Percentiles rank a stretch among this genome's conserved stretches.
Conservation (phyloP, 805 yeast species). For the Pichia sporocuriosa region DNA sequence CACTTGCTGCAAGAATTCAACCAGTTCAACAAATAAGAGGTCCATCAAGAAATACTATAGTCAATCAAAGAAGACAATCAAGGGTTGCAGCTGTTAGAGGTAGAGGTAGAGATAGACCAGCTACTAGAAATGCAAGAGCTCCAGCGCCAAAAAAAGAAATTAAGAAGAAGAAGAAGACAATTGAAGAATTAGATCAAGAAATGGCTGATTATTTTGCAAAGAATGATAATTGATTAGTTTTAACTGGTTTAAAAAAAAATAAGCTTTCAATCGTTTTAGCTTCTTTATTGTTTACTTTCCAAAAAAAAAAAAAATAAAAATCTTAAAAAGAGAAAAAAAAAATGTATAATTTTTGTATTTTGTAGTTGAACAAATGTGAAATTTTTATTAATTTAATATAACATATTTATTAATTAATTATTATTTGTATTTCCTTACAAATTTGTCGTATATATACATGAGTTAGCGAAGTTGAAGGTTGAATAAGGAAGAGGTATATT, state of each 20-base stretch:
- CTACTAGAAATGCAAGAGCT: slow-evolving; percentile 6
- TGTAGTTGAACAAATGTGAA: neutral
- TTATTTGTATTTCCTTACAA: too few relatives aligned
- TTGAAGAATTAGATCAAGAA: slow-evolving; percentile 94
- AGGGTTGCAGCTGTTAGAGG: slow-evolving; percentile 31
- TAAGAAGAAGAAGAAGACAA: slow-evolving; percentile 58
- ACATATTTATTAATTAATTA: neutral
- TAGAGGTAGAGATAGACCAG: slow-evolving; percentile 33
- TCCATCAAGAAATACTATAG: too few relatives aligned
- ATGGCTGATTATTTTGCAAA: slow-evolving; percentile 92
- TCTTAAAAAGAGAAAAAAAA: too few relatives aligned
- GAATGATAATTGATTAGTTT: slow-evolving; percentile 24
- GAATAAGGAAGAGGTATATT: too few relatives aligned
- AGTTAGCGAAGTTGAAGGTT: too few relatives aligned
- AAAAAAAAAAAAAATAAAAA: too few relatives aligned
- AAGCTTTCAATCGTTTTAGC: neutral
- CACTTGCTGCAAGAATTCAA: slow-evolving; percentile 66
- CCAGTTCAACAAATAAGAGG: too few relatives aligned
- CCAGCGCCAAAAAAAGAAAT: slow-evolving; percentile 29
- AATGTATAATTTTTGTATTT: too few relatives aligned
- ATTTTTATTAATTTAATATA: neutral
- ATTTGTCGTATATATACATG: neutral
- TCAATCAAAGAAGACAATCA: slow-evolving; percentile 24
- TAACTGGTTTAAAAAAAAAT: neutral
- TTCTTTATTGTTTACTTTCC: neutral